Conservation (phyloP, 805 yeast genomes). For the Ogataea nitratoaversa region DNA sequence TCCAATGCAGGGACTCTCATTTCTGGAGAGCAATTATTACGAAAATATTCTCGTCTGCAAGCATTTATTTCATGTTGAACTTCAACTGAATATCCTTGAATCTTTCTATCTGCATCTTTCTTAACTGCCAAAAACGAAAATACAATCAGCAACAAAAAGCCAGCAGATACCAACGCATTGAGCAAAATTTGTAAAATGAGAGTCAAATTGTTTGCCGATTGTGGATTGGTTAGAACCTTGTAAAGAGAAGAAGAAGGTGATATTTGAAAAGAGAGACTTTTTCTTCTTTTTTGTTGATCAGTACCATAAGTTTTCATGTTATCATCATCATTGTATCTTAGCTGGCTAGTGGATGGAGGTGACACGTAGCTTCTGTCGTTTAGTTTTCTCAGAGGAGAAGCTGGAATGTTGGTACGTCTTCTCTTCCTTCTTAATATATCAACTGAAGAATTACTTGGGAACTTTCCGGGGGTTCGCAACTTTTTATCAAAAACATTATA, state of each 20-base stretch:
- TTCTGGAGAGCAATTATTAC: slow-evolving; percentile 68
- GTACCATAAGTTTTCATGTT: neutral
- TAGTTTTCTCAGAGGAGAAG: slow-evolving; percentile 1
- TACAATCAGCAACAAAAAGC: slow-evolving; percentile 15
- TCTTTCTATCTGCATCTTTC: slow-evolving; percentile 64
- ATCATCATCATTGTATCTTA: neutral
- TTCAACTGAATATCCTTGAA: slow-evolving; percentile 58
- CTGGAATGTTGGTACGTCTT: slow-evolving; percentile 12
- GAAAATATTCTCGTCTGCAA: slow-evolving; percentile 65
- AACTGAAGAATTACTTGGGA: neutral
- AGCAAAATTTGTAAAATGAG: slow-evolving; percentile 23
- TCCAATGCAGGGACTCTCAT: slow-evolving; percentile 73
- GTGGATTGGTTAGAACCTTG: slow-evolving; percentile 23
- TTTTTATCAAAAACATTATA: slow-evolving; percentile 25
- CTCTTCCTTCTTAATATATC: slow-evolving; percentile 12
- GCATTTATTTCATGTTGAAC: slow-evolving; percentile 58
- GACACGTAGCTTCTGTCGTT: neutral
- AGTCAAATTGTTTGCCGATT: slow-evolving; percentile 24
- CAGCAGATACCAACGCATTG: slow-evolving; percentile 21
- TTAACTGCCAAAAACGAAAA: slow-evolving; percentile 25
- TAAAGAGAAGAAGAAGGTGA: slow-evolving; percentile 5
- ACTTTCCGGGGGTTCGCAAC: neutral
- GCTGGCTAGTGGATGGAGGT: neutral
- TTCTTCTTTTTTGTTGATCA: neutral
- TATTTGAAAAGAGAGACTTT: neutral